Percentiles rank a stretch among this genome's conserved stretches.
Conservation (phyloP, 805 yeast genomes). For the Schwanniomyces occidentalis region DNA sequence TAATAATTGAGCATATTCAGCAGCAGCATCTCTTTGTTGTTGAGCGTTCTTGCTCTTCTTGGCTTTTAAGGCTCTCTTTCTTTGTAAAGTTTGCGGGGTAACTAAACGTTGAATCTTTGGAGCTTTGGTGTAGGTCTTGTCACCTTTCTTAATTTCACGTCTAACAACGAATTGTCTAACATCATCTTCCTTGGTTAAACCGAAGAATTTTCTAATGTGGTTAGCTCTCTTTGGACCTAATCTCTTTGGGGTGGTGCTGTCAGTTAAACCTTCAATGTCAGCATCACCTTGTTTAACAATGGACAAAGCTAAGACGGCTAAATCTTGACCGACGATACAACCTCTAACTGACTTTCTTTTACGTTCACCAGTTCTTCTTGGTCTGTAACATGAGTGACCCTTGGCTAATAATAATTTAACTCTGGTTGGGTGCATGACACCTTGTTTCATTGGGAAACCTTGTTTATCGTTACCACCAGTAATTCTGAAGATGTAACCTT, state of each 20-base stretch:
- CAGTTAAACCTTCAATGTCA: slow-evolving; percentile 96
- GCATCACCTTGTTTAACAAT: slow-evolving; percentile 96
- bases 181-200: slow-evolving; percentile 92
- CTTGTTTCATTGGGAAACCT: slow-evolving; percentile 99
- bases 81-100: slow-evolving; percentile 98
- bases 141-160: slow-evolving; percentile 98
- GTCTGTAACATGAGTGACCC: slow-evolving; percentile 99
- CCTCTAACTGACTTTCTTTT: slow-evolving; percentile 99
- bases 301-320: slow-evolving; percentile 91
- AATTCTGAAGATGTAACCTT: slow-evolving; percentile 98
- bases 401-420: slow-evolving; percentile 91
- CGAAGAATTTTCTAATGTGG: slow-evolving; percentile 99
- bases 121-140: slow-evolving; percentile 98
- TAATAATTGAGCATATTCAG: slow-evolving; percentile 98
- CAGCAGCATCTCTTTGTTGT: slow-evolving; percentile 99
- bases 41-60: slow-evolving; percentile 95
- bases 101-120: slow-evolving; percentile 99
- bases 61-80: slow-evolving; percentile 96
- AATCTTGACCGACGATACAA: slow-evolving; percentile 96
- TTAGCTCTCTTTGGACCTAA: slow-evolving; percentile 99
- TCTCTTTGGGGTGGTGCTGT: slow-evolving; percentile 94
- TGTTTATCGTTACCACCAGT: slow-evolving; percentile 99
- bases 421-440: slow-evolving; percentile 99
- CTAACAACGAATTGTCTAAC: slow-evolving; percentile 90
- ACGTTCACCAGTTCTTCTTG: slow-evolving; percentile 99